Percentiles rank a stretch among this genome's conserved stretches.
phyloP scores from a whole-genome alignment of 2,329 filamentous ascomycete species.

The Stachybotrys elegans region DNA sequence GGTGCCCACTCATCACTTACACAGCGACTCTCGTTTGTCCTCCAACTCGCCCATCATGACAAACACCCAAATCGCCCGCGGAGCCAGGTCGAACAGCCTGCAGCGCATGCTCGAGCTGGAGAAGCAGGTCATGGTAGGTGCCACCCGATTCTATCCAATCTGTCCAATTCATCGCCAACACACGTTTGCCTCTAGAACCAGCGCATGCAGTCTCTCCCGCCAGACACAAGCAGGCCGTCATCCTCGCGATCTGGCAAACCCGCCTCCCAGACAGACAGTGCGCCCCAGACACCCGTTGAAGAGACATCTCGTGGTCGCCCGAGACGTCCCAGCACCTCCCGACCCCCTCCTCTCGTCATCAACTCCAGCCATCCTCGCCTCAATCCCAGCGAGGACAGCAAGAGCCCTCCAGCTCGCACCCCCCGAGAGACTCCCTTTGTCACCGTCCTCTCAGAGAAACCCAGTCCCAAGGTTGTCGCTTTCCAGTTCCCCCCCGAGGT shows the following conservation, averaged over 20 bases:
- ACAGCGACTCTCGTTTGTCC: background rate
- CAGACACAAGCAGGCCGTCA: background rate
- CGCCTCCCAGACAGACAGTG: background rate
- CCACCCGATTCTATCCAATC: too few species aligned
- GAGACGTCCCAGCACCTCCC: background rate
- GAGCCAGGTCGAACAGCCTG: slow-evolving; percentile 40
- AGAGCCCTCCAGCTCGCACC: background rate
- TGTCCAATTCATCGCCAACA: too few species aligned
- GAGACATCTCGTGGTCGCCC: too few species aligned
- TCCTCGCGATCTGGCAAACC: background rate
- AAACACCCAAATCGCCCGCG: slow-evolving; percentile 9
- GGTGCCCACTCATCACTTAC: slow-evolving; percentile 5
- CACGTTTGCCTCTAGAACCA: background rate
- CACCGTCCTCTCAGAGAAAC: slow-evolving; percentile 11
- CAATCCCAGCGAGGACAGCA: background rate
- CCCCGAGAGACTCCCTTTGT: background rate
- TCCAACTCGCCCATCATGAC: slow-evolving; percentile 1
- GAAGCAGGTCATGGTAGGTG: slow-evolving; percentile 51
- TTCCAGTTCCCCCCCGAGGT: slow-evolving; percentile 25
- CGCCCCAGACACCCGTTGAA: too few species aligned
- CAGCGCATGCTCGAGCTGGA: slow-evolving; percentile 57
- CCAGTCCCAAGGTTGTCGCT: slow-evolving; percentile 22
- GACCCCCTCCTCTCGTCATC: background rate
- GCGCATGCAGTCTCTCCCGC: background rate
- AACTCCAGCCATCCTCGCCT: background rate